These are phyloP conservation scores for Suillus decipiens DNA, from an alignment of 768 basidiomycete genomes.

Conservation along the genomic window DNA sequence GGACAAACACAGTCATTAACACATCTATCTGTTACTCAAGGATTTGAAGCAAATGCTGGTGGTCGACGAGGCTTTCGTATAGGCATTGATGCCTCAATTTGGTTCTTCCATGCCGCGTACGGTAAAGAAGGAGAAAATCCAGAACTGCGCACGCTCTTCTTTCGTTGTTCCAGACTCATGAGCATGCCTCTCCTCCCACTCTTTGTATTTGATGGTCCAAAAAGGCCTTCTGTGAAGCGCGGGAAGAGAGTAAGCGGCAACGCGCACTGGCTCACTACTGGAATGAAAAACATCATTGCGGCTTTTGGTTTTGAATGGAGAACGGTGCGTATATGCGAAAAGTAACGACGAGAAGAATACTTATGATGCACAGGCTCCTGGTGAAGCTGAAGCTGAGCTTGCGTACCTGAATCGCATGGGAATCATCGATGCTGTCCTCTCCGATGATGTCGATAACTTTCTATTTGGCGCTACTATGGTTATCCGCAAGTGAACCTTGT, in stretches of 20 bases:
- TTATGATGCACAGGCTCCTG: slow-evolving; percentile 67
- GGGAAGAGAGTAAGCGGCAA: slow-evolving; percentile 69
- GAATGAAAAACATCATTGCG: slow-evolving; percentile 77
- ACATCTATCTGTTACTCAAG: slow-evolving; percentile 71
- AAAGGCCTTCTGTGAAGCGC: slow-evolving; percentile 79
- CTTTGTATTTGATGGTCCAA: slow-evolving; percentile 91
- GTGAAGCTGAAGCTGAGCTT: slow-evolving; percentile 93
- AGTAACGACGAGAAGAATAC: slow-evolving; percentile 21
- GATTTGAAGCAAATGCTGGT: slow-evolving; percentile 66
- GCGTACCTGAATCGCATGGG: slow-evolving; percentile 83
- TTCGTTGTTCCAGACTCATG: slow-evolving; percentile 79
- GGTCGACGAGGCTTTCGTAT: slow-evolving; percentile 74
- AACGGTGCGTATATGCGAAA: slow-evolving; percentile 42
- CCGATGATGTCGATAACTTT: slow-evolving; percentile 93
- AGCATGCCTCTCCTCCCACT: slow-evolving; percentile 80
- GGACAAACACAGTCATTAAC: slow-evolving; percentile 74
- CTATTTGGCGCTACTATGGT: slow-evolving; percentile 85
- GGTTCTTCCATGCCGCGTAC: slow-evolving; percentile 76
- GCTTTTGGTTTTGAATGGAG: slow-evolving; percentile 82
- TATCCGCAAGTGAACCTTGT: slow-evolving; percentile 69
- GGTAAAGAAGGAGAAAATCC: slow-evolving; percentile 85
- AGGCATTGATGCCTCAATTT: slow-evolving; percentile 84
- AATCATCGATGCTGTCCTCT: slow-evolving; percentile 83
- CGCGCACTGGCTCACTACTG: slow-evolving; percentile 64
- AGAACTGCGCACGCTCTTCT: slow-evolving; percentile 80